phyloP scores from a whole-genome alignment of 495 filamentous ascomycete genomes.

The Hypoxylon lenormandii region DNA sequence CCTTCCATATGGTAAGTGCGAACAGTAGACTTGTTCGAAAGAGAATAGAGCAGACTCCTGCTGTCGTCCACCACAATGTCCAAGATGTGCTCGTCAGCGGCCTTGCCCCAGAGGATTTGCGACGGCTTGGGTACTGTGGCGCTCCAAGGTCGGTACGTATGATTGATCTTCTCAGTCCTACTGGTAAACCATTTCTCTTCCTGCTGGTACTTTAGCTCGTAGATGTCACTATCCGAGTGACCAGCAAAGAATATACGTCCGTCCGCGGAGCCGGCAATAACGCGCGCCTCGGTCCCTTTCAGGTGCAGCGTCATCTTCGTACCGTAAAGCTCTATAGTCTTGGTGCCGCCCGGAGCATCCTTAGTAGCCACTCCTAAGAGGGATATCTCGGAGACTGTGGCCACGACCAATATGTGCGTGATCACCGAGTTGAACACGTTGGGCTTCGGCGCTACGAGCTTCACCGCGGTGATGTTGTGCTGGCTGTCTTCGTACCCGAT shows the following conservation, averaged over 20 bases:
- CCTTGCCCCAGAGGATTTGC: conserved; percentile 49
- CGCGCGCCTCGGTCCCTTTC: conserved; percentile 74
- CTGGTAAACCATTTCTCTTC: conserved; percentile 95
- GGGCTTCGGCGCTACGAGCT: conserved; percentile 78
- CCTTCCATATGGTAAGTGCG: conserved; percentile 82
- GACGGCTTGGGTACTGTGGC: conserved; percentile 72
- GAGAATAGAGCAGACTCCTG: conserved; percentile 85
- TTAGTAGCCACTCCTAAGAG: conserved; percentile 80
- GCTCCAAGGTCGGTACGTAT: conserved; percentile 79
- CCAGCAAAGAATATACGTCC: conserved; percentile 94
- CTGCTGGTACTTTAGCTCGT: conserved; percentile 94
- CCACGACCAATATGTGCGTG: conserved; percentile 86
- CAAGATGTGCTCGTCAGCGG: conserved; percentile 68
- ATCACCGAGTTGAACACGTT: conserved; percentile 87
- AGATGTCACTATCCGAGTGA: conserved; percentile 82
- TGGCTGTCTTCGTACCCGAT: conserved; percentile 90
- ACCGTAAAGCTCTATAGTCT: conserved; percentile 79
- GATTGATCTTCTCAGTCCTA: conserved; percentile 83
- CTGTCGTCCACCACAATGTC: conserved; percentile 90
- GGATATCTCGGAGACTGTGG: conserved; percentile 83
- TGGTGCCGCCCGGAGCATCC: conserved; percentile 69
- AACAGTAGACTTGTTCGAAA: conserved; percentile 86
- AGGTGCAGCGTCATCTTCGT: conserved; percentile 82
- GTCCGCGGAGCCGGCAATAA: conserved; percentile 80
- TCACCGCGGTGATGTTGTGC: conserved; percentile 85